Base-by-base conservation (phyloP, 2,329 filamentous ascomycete species). In the Ophiostoma quercus region DNA sequence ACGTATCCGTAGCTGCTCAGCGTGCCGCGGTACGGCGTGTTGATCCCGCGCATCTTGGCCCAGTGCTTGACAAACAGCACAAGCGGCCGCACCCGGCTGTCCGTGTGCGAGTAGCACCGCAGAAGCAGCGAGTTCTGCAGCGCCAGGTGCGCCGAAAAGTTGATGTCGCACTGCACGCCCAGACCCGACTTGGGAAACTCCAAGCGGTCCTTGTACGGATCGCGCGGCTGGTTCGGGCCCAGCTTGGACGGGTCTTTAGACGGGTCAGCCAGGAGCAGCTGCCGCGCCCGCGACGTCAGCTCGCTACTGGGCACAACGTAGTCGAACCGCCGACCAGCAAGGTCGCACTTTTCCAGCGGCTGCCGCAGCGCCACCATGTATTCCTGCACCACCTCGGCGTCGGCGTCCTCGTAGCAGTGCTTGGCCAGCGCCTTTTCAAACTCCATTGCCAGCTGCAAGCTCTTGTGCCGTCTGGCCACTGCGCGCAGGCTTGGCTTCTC, bases 1-100 rank as follows among this genome's bases (percentile, higher is more conserved):
- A 95, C 92, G 78, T 94, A 97, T 67, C 94, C 93, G 75, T 97
- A 97, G 74, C 91, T 94, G 68, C 91, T 94, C 22, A 97, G 82
- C 0, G 92, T 96, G 60, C 94, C 93, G 51, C 89, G 89, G 76
- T 96, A 96, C 1, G 92, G 88, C 60, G 89, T 92, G 79, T 97
- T 97, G 80, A 97, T 94, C 73, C 88, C 90, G 66, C 94, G 88
- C 37, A 84, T 84, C 78, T 95, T 96, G 34, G 92, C 92, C 93
- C 94, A 97, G 73, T 92, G 86, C 79, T 97, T 97, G 76, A 97
- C 83, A 76, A 97, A 96, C 9, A 96, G 80, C 0, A 96, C 88
- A 80, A 97, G 86, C 1, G 88, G 87, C 29, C 87, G 85, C 5
- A 97, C 92, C 12, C 94, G 88, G 4, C 86, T 80, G 76, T 97